Base-by-base conservation (phyloP, 345 rosid species). In the Sapria himalayana region DNA sequence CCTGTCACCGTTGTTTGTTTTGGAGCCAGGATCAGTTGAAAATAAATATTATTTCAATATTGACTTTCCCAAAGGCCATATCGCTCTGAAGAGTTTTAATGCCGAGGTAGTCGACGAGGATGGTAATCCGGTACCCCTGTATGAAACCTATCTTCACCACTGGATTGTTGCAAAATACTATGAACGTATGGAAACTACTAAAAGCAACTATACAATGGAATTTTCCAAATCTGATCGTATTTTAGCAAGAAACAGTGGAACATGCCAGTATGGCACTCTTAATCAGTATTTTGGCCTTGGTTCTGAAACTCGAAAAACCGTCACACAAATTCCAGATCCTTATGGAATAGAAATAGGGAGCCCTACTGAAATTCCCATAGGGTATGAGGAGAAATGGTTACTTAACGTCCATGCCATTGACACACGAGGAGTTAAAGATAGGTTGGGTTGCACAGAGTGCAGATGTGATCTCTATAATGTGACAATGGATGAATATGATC, bases 81-180 rank as follows among this genome's bases (percentile, higher is more conserved):
- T 86, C 29, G 79, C 74, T 19, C 3, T 81, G 53, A 86, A 86
- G 67, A 46, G 55, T 48, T 76, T 86, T 27, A 36, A 68, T 34
- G 94, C 68, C 0, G 56, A 86, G 60, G 86, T 86, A 11, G 54
- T 86, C 15, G 94, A 78, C 19, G 81, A 64, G 45, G 57, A 64
- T 0, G 92, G 92, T 22, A 66, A 71, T 13, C 58, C 85, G 0
- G 39, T 81, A 21, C 81, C 94, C 17, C 76, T 81, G 29, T 73
- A 75, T 4, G 80, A 86, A 51, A 78, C 97, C 15, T 86, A 86
- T 57, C 78, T 86, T 29, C 97, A 86, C 48, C 97, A 81, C 45
- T 86, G 97, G 97, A 33, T 66, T 21, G 61, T 86, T 10, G 44
- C 2, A n/a, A 78, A 61, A 2, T 72, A 72, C 60, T 58, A 65